These are phyloP conservation scores for Silybum marianum DNA, from an alignment of 129 eudicot genomes.

Conservation along the genomic window DNA sequence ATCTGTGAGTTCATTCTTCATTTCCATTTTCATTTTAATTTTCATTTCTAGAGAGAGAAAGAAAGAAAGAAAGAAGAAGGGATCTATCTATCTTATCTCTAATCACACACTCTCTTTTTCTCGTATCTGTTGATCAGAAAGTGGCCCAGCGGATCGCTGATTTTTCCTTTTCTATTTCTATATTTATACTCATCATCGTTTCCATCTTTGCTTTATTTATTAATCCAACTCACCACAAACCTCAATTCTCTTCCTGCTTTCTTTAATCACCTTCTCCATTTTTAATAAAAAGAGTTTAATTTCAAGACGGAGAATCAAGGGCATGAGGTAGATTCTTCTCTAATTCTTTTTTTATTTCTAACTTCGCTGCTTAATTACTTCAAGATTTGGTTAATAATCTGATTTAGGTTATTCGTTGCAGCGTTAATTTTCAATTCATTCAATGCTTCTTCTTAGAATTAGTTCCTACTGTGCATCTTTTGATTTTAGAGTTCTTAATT, in stretches of 20 bases:
- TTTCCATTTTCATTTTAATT: constrained; percentile 35
- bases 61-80: background rate
- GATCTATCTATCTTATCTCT: constrained; percentile 53
- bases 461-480: background rate
- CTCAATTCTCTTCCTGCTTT: constrained; percentile 24
- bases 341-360: background rate
- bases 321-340: constrained; percentile 33
- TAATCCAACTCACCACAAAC: constrained; percentile 21
- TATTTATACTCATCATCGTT: constrained; percentile 8
- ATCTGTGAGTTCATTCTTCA: constrained; percentile 48
- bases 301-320: constrained; percentile 27
- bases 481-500: background rate
- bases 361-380: background rate
- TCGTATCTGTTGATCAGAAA: constrained; percentile 45
- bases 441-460: constrained; percentile 1
- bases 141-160: constrained; percentile 49
- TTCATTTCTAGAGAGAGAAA: constrained; percentile 31
- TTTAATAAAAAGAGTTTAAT: constrained; percentile 12
- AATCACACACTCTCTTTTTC: constrained; percentile 31
- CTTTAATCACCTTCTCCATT: constrained; percentile 10
- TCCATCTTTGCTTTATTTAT: background rate
- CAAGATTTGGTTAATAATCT: background rate
- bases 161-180: constrained; percentile 11
- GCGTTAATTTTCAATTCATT: background rate
- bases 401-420: constrained; percentile 9